Evolutionary conservation across 2,329 filamentous ascomycete genomes (phyloP), one percentile per base, ranked within the genome.

Genomic region (Cercospora sp.): DNA sequence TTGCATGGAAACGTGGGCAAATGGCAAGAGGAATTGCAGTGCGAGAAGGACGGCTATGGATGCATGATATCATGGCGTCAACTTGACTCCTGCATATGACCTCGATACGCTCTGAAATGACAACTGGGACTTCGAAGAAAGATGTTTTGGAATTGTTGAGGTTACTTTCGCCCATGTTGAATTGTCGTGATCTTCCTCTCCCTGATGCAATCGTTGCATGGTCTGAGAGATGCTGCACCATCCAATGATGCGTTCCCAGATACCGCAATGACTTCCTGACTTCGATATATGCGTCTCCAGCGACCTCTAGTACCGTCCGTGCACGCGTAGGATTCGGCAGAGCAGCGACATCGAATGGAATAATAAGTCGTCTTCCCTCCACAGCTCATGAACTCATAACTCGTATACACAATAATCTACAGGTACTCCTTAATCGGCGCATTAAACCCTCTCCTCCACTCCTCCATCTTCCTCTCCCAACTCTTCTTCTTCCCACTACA

Each of bases 341-440:
- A 16, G 10, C 10, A 23, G 10, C 42, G 3, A 48, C 6, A 3
- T n/a, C 36, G 36, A 42, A 42, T 16, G n/a, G 36, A 42, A n/a
- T 7, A 3, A 42, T n/a, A 6, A 42, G 16, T 6, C 36, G 36
- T 42, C 36, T 0, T 42, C 16, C 16, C 45, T 23, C 26, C 45
- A 23, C 45, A 51, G 5, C 12, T 16, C 45, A 42, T 31, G 53
- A 58, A 23, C 16, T 58, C 53, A 31, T 58, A 3, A 58, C 8
- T 58, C 26, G 23, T 31, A 58, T 26, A 58, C 13, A 12, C 12
- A 16, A 40, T 16, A 7, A 9, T 42, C 66, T 68, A 68, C 59
- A 68, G 42, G 28, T 68, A 68, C 59, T 68, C 63, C 40, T 66
- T 68, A 26, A 65, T 68, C 12, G 67, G 63, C 23, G 20, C 20